Evolutionary conservation across 257 asterid genomes (phyloP), one percentile per base, ranked within the genome.

Genomic region (Cinchona pubescens): DNA sequence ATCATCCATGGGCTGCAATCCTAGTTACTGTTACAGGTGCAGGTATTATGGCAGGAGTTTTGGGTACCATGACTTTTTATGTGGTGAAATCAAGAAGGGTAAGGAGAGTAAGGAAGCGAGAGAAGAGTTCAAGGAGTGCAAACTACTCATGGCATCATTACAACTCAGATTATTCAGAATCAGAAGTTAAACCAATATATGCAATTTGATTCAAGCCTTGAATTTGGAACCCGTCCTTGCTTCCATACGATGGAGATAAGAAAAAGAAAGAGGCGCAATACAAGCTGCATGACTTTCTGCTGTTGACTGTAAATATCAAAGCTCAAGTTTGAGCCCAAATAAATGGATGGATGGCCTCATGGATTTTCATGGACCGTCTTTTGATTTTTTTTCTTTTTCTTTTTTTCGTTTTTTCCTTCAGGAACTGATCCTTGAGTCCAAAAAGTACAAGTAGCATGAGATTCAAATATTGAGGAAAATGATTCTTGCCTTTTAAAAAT

Each of bases 61-160:
- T 90, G 40, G 81, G 89, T 74, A 82, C 82, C 51, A 90, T 88
- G 96, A 90, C 96, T 14, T 88, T 84, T 70, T 91, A 86, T 37
- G 96, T 91, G 79, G 71, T 90, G 83, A 91, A 86, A 79, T 83
- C 85, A 23, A 87, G 85, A 75, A 81, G 84, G 86, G 72, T 68
- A 16, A 73, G 88, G 61, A 85, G 72, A 80, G 83, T 82, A 73
- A 87, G 89, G 80, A 90, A 88, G 81, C 86, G 72, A 69, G 88
- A 85, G 81, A 88, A 87, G 86, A 71, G 23, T 37, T 79, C 83
- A 30, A 88, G 87, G 85, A 79, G 83, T 42, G 85, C 86, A 40
- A 72, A 73, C 62, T 49, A 48, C 43, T 82, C 87, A 9, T 66
- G 76, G 71, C 83, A 58, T 74, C 73, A 76, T 25, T 53, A 35